These are phyloP conservation scores for Apium graveolens DNA, from an alignment of 129 eudicot genomes.

Conservation along the genomic window DNA sequence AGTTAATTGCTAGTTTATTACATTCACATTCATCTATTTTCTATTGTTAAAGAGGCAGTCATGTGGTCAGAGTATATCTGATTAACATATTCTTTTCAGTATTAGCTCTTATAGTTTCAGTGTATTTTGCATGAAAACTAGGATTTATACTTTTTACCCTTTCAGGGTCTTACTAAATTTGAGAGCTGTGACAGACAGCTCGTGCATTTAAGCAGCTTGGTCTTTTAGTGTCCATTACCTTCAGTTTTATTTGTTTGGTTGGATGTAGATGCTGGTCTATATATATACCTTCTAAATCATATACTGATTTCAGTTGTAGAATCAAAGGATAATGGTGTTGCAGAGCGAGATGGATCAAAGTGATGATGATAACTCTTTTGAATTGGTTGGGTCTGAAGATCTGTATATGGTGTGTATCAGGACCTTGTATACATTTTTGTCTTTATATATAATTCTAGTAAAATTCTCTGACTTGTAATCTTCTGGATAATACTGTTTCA, in stretches of 20 bases:
- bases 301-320: neutral
- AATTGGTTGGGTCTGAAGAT: constrained; percentile 25
- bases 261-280: neutral
- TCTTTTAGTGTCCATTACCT: neutral
- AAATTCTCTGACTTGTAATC: constrained; percentile 7
- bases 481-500: constrained; percentile 16
- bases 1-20: neutral
- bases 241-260: neutral
- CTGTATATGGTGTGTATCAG: constrained; percentile 3
- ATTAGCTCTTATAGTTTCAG: neutral
- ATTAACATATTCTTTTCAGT: neutral
- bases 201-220: neutral
- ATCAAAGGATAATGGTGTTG: constrained; percentile 16
- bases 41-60: neutral
- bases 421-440: neutral
- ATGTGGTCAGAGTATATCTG: neutral
- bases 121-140: neutral
- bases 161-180: neutral
- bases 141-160: neutral
- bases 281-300: neutral
- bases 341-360: constrained; percentile 27
- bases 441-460: neutral
- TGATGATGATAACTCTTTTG: constrained; percentile 38
- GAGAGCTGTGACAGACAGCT: neutral
- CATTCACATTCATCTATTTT: neutral